These are phyloP conservation scores for Aciculoconidium aculeatum DNA, from an alignment of 805 yeast species.

Conservation along the genomic window DNA sequence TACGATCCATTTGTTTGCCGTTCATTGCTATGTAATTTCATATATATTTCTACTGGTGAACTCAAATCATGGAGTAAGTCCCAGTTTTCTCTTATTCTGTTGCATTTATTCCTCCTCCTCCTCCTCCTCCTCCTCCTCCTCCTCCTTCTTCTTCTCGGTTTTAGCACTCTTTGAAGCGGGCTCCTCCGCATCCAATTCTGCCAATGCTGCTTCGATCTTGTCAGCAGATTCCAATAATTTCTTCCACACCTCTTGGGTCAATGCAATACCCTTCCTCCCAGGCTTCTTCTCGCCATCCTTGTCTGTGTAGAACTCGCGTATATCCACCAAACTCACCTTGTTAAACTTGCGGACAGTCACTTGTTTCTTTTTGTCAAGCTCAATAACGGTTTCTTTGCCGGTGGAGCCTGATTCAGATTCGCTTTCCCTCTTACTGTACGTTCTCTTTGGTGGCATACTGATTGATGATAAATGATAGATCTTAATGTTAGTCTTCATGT, in stretches of 20 bases:
- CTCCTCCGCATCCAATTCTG: slow-evolving; percentile 19
- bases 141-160: slow-evolving; percentile 18
- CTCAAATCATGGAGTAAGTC: slow-evolving; percentile 1
- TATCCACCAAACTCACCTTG: slow-evolving; percentile 64
- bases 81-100: slow-evolving; percentile 1
- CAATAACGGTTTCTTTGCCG: slow-evolving; percentile 15
- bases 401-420: neutral
- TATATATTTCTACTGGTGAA: too few relatives aligned
- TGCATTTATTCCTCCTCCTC: slow-evolving; percentile 8
- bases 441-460: slow-evolving; percentile 4
- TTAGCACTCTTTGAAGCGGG: slow-evolving; percentile 5
- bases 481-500: too few relatives aligned
- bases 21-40: too few relatives aligned
- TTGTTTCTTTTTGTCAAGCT: slow-evolving; percentile 44
- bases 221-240: slow-evolving; percentile 40
- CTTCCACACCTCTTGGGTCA: slow-evolving; percentile 53
- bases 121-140: slow-evolving; percentile 12
- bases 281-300: slow-evolving; percentile 62
- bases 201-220: slow-evolving; percentile 48
- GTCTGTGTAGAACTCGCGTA: slow-evolving; percentile 69
- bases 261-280: slow-evolving; percentile 70
- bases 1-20: too few relatives aligned
- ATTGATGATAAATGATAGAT: too few relatives aligned
- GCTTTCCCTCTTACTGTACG: slow-evolving; percentile 1
- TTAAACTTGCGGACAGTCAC: slow-evolving; percentile 72